Conservation (phyloP, 2,329 filamentous ascomycete genomes). For the Thelonectria rubi region DNA sequence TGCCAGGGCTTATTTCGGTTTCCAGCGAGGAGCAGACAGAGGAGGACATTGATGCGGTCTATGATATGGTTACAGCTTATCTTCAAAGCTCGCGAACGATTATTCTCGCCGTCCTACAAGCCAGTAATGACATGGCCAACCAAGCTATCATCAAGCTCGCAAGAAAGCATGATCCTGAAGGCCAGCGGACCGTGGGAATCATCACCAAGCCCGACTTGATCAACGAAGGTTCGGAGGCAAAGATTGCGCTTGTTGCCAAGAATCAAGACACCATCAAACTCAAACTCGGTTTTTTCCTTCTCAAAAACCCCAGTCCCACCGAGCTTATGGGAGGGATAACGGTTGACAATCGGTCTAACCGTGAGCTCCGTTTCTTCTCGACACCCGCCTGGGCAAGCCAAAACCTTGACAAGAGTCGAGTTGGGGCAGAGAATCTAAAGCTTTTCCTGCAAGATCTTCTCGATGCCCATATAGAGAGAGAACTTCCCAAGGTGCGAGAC, state of each 20-base stretch:
- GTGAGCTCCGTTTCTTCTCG: conserved; percentile 54
- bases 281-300: conserved; percentile 48
- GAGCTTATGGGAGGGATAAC: conserved; percentile 48
- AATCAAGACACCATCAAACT: conserved; percentile 53
- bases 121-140: conserved; percentile 50
- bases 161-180: conserved; percentile 45
- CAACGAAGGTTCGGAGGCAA: conserved; percentile 33
- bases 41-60: conserved; percentile 47
- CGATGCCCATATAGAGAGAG: conserved; percentile 41
- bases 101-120: conserved; percentile 55
- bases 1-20: conserved; percentile 55
- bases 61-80: conserved; percentile 48
- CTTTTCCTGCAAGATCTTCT: conserved; percentile 39
- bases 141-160: conserved; percentile 48
- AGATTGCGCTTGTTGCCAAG: conserved; percentile 42
- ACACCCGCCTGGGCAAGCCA: conserved; percentile 48
- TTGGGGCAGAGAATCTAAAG: conserved; percentile 33
- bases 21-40: conserved; percentile 46
- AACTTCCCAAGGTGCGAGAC: conserved; percentile 37
- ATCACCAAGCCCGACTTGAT: conserved; percentile 55
- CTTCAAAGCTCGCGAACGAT: conserved; percentile 53
- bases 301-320: conserved; percentile 48
- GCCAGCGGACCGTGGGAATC: conserved; percentile 52
- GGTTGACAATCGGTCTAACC: conserved; percentile 44
- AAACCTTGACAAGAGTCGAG: conserved; percentile 30